phyloP scores from a whole-genome alignment of 164 flowering plant species.

The Berberis vulgaris region DNA sequence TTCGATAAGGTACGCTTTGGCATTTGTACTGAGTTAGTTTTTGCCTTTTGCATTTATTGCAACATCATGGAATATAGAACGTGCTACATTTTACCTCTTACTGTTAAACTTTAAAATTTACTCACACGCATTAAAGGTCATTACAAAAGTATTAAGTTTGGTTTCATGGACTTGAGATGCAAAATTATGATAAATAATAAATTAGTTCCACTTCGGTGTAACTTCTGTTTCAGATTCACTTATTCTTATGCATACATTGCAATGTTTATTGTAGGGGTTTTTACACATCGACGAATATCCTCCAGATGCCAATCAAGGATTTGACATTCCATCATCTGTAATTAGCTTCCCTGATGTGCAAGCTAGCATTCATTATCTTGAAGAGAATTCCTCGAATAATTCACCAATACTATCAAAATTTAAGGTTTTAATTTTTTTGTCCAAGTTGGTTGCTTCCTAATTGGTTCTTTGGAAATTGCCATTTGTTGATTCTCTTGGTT shows the following conservation, averaged over 20 bases:
- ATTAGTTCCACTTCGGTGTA: no score
- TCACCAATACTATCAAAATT: slow-evolving; percentile 55
- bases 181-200: no score
- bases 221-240: no score
- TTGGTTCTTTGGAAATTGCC: not conserved
- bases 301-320: slow-evolving; percentile 98
- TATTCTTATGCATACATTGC: no score
- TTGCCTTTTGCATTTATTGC: no score
- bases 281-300: slow-evolving; percentile 94
- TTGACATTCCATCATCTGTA: slow-evolving; percentile 91
- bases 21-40: not conserved
- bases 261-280: slow-evolving; percentile 49
- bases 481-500: slow-evolving; percentile 5
- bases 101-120: no score
- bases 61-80: no score
- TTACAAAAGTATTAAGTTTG: no score
- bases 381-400: slow-evolving; percentile 19
- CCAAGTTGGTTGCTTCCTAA: not conserved
- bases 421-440: slow-evolving; percentile 37
- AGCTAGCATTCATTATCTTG: slow-evolving; percentile 30
- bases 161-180: no score
- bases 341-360: slow-evolving; percentile 63
- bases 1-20: slow-evolving; percentile 71
- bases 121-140: no score
- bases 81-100: no score